Evolutionary conservation across 1,139 yeast genomes (phyloP).

Genomic region (Pichia norvegensis): DNA sequence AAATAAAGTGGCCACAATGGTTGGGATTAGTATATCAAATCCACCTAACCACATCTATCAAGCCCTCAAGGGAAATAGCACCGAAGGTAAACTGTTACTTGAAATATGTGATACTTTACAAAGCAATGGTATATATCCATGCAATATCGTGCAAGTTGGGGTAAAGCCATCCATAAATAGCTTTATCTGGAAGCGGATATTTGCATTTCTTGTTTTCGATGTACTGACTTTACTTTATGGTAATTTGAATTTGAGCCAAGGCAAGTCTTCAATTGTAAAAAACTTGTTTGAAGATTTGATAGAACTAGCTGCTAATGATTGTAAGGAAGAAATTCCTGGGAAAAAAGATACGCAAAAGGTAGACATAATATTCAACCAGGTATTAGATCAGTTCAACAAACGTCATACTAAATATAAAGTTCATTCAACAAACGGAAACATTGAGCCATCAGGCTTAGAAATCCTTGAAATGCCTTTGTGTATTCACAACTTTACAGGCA

Average conservation of each 20-base stretch:
- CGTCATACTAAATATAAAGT: constrained; percentile 15
- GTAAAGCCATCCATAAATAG: constrained; percentile 22
- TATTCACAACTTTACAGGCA: constrained; percentile 18
- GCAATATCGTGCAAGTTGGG: constrained; percentile 19
- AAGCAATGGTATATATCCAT: constrained; percentile 21
- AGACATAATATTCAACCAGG: constrained; percentile 13
- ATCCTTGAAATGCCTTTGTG: constrained; percentile 14
- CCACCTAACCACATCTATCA: neutral
- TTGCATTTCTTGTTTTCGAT: constrained; percentile 20
- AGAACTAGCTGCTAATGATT: constrained; percentile 16
- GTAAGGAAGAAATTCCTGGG: constrained; percentile 22
- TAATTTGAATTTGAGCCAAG: constrained; percentile 11
- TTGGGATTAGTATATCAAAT: constrained; percentile 18
- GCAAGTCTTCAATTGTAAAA: constrained; percentile 10
- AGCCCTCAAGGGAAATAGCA: constrained; percentile 17
- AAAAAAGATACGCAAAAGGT: constrained; percentile 11
- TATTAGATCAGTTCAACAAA: constrained; percentile 20
- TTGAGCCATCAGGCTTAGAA: constrained; percentile 3
- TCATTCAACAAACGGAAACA: constrained; percentile 4
- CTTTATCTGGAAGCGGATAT: constrained; percentile 23
- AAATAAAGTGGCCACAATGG: constrained; percentile 19
- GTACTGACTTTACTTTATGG: constrained; percentile 19
- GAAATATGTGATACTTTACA: constrained; percentile 17
- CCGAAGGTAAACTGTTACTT: constrained; percentile 15
- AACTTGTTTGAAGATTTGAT: constrained; percentile 21